Conservation (phyloP, 2,329 filamentous ascomycete species). For the Dactylellina sp. region DNA sequence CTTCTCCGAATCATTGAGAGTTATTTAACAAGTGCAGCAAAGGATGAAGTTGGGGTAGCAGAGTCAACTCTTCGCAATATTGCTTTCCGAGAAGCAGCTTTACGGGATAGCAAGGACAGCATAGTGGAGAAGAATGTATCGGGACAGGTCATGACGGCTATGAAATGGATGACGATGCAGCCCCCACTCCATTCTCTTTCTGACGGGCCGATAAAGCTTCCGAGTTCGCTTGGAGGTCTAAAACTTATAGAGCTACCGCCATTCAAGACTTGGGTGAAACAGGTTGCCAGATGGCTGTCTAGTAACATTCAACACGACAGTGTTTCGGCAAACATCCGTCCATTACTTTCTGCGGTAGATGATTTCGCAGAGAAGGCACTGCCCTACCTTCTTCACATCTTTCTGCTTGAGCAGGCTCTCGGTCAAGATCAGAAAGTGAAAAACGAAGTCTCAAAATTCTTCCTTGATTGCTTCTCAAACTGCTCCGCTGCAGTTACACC, state of each 20-base stretch:
- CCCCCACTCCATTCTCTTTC: constrained; percentile 35
- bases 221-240: constrained; percentile 28
- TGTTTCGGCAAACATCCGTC: constrained; percentile 43
- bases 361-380: constrained; percentile 59
- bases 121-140: constrained; percentile 47
- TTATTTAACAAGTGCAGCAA: constrained; percentile 43
- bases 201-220: constrained; percentile 23
- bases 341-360: constrained; percentile 51
- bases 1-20: constrained; percentile 44
- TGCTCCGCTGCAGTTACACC: constrained; percentile 67
- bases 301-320: constrained; percentile 52
- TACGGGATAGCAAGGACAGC: constrained; percentile 65
- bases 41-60: constrained; percentile 68
- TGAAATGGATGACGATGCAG: constrained; percentile 53
- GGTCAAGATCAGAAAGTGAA: constrained; percentile 72
- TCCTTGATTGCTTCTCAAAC: constrained; percentile 73
- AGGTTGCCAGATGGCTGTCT: constrained; percentile 51
- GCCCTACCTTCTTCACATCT: constrained; percentile 85
- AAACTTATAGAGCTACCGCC: constrained; percentile 29
- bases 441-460: constrained; percentile 72
- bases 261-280: constrained; percentile 47
- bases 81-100: constrained; percentile 68
- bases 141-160: constrained; percentile 64
- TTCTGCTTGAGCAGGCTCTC: constrained; percentile 76
- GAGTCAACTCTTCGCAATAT: constrained; percentile 72